Percentiles rank a stretch among this genome's conserved stretches.
Conservation (phyloP, 441 rosid species). For the Viola pubescens region DNA sequence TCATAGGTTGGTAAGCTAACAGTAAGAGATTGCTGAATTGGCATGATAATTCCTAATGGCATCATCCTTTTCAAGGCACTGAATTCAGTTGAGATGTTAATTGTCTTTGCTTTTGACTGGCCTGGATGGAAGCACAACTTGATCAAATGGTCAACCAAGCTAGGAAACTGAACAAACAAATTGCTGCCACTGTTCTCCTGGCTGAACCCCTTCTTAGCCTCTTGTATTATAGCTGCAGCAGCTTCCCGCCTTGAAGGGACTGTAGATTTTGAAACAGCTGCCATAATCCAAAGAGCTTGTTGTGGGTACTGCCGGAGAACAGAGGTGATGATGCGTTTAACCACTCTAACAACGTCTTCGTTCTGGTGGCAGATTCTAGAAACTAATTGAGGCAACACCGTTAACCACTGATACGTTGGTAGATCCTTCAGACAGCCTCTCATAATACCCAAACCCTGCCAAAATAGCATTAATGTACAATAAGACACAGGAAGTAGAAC, state of each 20-base stretch:
- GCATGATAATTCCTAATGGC: conserved; percentile 94
- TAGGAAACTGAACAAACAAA: conserved; percentile 88
- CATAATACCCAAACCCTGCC: conserved; percentile 79
- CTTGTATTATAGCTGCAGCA: conserved; percentile 91
- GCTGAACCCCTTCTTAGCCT: conserved; percentile 75
- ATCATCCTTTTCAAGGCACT: conserved; percentile 98
- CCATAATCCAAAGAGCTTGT: conserved; percentile 96
- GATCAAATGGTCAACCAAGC: conserved; percentile 83
- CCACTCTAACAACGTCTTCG: conserved; percentile 72
- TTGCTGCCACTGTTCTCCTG: conserved; percentile 69
- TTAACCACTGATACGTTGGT: conserved; percentile 94
- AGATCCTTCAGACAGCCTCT: conserved; percentile 96
- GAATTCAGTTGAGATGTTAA: conserved; percentile 91
- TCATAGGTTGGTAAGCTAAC: conserved; percentile 70
- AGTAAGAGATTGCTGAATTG: conserved; percentile 91
- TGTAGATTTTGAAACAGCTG: conserved; percentile 95
- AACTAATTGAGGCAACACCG: conserved; percentile 93
- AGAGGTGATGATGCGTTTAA: conserved; percentile 72
- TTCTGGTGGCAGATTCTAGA: conserved; percentile 99
- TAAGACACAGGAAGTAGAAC: conserved; percentile 8
- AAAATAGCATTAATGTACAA: conserved; percentile 18
- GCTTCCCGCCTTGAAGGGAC: conserved; percentile 94
- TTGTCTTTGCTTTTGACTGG: conserved; percentile 72
- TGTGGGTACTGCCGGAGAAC: conserved; percentile 92
- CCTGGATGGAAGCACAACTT: conserved; percentile 91